phyloP scores from a whole-genome alignment of 805 yeast genomes.

The Dipodascus albidus region DNA sequence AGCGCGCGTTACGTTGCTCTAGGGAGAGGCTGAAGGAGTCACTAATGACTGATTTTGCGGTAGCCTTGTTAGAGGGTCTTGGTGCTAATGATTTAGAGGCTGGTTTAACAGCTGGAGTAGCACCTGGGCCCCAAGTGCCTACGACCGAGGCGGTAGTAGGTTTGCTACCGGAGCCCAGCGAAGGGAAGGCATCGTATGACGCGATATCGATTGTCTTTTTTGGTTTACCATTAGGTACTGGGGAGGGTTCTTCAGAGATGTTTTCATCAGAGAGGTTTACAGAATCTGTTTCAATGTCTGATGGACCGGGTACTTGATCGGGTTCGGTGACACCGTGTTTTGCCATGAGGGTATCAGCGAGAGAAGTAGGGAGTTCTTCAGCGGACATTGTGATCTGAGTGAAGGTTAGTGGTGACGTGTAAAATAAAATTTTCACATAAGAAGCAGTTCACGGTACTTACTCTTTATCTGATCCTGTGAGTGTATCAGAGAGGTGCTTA shows the following conservation, averaged over 20 bases:
- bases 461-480: background rate
- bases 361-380: conserved; percentile 5
- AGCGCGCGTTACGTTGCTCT: conserved; percentile 50
- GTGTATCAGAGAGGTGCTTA: background rate
- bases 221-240: background rate
- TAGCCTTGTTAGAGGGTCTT: conserved; percentile 55
- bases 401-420: background rate
- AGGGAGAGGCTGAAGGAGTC: conserved; percentile 69
- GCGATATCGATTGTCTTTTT: conserved; percentile 13
- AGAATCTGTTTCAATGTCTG: background rate
- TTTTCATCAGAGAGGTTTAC: background rate
- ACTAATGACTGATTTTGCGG: conserved; percentile 51
- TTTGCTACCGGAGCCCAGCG: conserved; percentile 15
- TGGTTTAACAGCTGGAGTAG: conserved; percentile 9
- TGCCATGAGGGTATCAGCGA: conserved; percentile 15
- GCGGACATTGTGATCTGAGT: conserved; percentile 1
- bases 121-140: conserved; percentile 12
- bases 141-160: conserved; percentile 10
- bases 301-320: background rate
- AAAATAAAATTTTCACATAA: too few species aligned
- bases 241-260: background rate
- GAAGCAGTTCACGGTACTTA: background rate
- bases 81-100: conserved; percentile 33
- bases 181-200: conserved; percentile 22
- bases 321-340: conserved; percentile 9